Percentiles rank a stretch among this genome's conserved stretches.
These are phyloP conservation scores for Micromonas commoda DNA, from an alignment of 139 green algal species.

Conservation along the genomic window DNA sequence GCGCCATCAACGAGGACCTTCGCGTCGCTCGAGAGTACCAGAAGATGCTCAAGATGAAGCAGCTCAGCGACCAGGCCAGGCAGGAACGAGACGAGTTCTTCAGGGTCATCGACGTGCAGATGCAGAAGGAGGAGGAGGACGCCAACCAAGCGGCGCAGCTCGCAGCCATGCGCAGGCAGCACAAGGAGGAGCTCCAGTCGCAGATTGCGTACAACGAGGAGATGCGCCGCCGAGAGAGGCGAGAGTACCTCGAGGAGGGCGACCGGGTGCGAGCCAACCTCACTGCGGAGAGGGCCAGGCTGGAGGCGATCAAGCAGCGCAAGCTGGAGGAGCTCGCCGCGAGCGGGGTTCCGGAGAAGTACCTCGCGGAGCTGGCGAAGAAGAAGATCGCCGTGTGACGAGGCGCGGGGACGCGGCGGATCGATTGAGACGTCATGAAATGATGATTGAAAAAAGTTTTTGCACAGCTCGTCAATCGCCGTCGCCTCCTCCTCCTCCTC, in stretches of 20 bases:
- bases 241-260: slow-evolving; percentile 59
- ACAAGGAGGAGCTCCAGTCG: slow-evolving; percentile 65
- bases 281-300: slow-evolving; percentile 44
- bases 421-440: no score
- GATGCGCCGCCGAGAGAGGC: slow-evolving; percentile 40
- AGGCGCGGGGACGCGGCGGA: no score
- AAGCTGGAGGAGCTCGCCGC: slow-evolving; percentile 68
- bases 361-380: slow-evolving; percentile 66
- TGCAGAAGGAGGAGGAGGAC: slow-evolving; percentile 53
- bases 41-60: slow-evolving; percentile 57
- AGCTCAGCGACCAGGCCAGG: slow-evolving; percentile 57
- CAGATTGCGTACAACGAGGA: slow-evolving; percentile 66
- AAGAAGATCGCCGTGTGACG: slow-evolving; percentile 45
- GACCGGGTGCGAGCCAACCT: slow-evolving; percentile 41
- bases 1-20: slow-evolving; percentile 57
- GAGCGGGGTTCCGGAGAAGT: slow-evolving; percentile 70
- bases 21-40: slow-evolving; percentile 58
- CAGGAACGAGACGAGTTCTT: slow-evolving; percentile 70
- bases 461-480: no score
- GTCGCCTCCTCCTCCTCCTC: no score
- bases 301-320: slow-evolving; percentile 57
- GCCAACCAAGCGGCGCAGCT: slow-evolving; percentile 32
- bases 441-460: no score
- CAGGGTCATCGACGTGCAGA: slow-evolving; percentile 61
- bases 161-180: slow-evolving; percentile 44